Evolutionary conservation across 768 basidiomycete genomes (phyloP), one percentile per base, ranked within the genome.

Genomic region (Tulasnella sp.): DNA sequence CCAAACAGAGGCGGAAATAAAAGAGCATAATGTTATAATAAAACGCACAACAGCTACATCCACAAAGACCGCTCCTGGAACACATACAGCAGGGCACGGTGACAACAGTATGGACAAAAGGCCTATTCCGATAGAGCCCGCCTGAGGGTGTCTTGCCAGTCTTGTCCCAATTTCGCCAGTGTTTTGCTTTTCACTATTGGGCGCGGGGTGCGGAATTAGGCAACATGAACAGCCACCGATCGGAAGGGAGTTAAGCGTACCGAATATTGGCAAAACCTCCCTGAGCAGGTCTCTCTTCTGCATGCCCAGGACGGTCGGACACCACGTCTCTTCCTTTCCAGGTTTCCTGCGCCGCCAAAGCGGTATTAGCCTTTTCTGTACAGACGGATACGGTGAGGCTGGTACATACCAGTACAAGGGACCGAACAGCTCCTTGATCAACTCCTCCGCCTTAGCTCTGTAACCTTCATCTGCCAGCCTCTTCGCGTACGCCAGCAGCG

Each of bases 401-500:
- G 14, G 1, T 1, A 89, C 94, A 80, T 84, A 97, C 97, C 92
- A 93, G 86, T 95, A 97, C 54, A 96, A 87, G 0, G 96, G 97
- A 22, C 97, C 96, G 83, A 94, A 92, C 77, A 99, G 88, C 82
- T 98, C 98, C 85, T 90, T 93, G 75, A 97, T 90, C 79, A 99
- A 86, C 85, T 99, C 97, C 85, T 98, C 97, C 24, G 92, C 96
- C 85, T 97, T 96, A 50, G 88, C 93, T 81, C 90, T 88, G 85
- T 96, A 96, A 0, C 94, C 96, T 85, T 97, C 96, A 82, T 98
- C 95, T 48, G 93, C 95, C 60, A 99, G 88, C 86, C 91, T 92
- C 88, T 90, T 93, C 50, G 95, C 93, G 85, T 98, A 98, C 82
- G 91, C 82, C 78, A 92, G 82, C 82, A 98, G 84, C 78, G 90